These are phyloP conservation scores for Selaginella moellendorffii DNA, from an alignment of 75 land plant species.

Conservation along the genomic window DNA sequence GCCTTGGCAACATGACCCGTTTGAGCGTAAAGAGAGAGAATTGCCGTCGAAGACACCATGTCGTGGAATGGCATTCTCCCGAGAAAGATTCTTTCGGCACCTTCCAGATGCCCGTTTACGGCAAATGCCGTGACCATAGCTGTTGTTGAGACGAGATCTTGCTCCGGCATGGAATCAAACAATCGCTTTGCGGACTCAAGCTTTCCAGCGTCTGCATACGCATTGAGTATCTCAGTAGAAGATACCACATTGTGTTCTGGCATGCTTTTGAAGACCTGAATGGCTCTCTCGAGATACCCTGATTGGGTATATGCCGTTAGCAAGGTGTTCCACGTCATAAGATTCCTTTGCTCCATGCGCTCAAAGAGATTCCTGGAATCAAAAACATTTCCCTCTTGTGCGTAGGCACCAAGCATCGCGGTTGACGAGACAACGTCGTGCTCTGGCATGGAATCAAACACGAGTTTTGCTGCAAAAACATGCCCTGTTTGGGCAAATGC, in stretches of 20 bases:
- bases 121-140: not conserved
- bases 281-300: too few relatives aligned
- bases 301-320: too few relatives aligned
- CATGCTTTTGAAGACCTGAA: too few relatives aligned
- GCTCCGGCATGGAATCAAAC: not conserved
- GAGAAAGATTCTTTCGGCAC: not conserved
- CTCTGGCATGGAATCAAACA: not conserved
- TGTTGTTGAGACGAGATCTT: not conserved
- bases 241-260: not conserved
- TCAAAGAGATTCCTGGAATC: not conserved
- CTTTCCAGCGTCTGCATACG: not conserved
- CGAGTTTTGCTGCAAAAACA: not conserved
- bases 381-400: not conserved
- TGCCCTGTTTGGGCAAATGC: not conserved
- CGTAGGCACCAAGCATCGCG: not conserved
- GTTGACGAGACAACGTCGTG: not conserved
- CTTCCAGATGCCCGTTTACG: not conserved
- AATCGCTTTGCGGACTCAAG: not conserved
- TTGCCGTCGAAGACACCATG: not conserved
- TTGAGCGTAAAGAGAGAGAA: not conserved
- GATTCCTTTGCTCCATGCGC: not conserved
- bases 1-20: not conserved
- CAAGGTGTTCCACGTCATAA: not conserved
- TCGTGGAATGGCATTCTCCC: not conserved
- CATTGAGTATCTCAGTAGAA: too few relatives aligned